Base-by-base conservation (phyloP, 225 moss, liverwort and hornwort genomes). In the Sphagnum tenellum region DNA sequence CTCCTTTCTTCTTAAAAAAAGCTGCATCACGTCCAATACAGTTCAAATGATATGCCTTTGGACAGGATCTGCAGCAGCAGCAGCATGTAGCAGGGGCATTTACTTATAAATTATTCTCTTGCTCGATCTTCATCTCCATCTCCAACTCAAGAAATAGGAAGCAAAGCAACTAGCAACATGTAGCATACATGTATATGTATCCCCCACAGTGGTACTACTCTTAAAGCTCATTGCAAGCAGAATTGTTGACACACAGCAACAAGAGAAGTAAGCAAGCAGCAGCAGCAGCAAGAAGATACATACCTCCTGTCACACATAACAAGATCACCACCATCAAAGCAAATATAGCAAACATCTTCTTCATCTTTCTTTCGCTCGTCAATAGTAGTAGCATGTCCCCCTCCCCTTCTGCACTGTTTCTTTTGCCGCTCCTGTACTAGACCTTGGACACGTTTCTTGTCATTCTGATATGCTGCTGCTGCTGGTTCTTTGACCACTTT, bases 311-410 rank as follows among this genome's bases (percentile, higher is more conserved):
- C 84, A 62, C 84, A 84, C 12, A 84, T 67, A 44, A 84, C 84
- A 69, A 84, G 80, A 14, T 84, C 80, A 44, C 84, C 84, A 44
- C 84, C 84, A 61, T 84, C 84, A 65, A 84, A 84, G 69, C 84
- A 84, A 12, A 84, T 84, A 65, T 77, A 84, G 58, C 84, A 84
- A 1, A 84, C 84, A 47, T 84, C 84, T 64, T 84, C 84, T 58
- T 84, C 84, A 56, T 84, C 77, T 65, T 74, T 77, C 3, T 68
- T 46, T 45, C 61, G 49, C n/a, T 84, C 84, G 49, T 56, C 58
- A 44, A 58, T 44, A 13, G 48, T 49, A 3, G 61, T 12, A 6
- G 61, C 29, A 29, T 29, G 29, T 29, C 29, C 29, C 29, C 29
- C 3, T 29, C 62, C 64, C 66, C 77, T 70, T 55, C 77, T 80